These are phyloP conservation scores for Pichia terricola DNA, from an alignment of 1,139 yeast genomes.

Conservation along the genomic window DNA sequence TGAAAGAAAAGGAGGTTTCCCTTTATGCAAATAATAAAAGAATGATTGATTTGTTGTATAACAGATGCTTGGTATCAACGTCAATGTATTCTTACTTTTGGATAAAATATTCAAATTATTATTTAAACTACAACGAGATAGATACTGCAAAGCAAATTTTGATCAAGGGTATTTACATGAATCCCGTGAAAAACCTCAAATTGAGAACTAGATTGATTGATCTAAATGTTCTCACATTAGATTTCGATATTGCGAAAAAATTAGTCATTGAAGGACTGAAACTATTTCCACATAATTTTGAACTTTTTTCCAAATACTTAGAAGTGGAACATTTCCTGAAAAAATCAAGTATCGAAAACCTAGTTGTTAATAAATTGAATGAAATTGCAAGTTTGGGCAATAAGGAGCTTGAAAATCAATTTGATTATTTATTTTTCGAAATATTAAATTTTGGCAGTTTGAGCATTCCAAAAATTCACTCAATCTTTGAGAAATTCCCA, in stretches of 20 bases:
- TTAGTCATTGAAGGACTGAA: conserved; percentile 26
- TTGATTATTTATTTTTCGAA: conserved; percentile 22
- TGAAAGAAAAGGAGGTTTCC: conserved; percentile 15
- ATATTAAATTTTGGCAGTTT: conserved; percentile 14
- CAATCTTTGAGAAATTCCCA: conserved; percentile 6
- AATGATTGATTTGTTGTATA: conserved; percentile 37
- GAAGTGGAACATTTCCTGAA: conserved; percentile 28
- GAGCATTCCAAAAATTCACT: conserved; percentile 3
- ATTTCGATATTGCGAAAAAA: conserved; percentile 30
- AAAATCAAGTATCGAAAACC: conserved; percentile 6
- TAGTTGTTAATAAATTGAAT: conserved; percentile 4
- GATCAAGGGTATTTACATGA: conserved; percentile 24
- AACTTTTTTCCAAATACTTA: conserved; percentile 31
- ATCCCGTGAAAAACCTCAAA: conserved; percentile 22
- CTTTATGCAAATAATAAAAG: conserved; percentile 19
- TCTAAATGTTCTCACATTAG: conserved; percentile 28
- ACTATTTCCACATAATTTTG: conserved; percentile 27
- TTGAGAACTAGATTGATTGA: conserved; percentile 33
- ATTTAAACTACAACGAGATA: conserved; percentile 26
- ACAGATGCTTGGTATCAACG: conserved; percentile 45
- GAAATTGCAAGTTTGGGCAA: conserved; percentile 4
- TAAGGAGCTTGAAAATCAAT: conserved; percentile 15
- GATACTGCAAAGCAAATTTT: conserved; percentile 32
- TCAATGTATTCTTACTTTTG: conserved; percentile 50
- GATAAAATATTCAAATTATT: conserved; percentile 49